Conservation (phyloP, 1,284 basidiomycete genomes). For the Pseudozyma pruni region DNA sequence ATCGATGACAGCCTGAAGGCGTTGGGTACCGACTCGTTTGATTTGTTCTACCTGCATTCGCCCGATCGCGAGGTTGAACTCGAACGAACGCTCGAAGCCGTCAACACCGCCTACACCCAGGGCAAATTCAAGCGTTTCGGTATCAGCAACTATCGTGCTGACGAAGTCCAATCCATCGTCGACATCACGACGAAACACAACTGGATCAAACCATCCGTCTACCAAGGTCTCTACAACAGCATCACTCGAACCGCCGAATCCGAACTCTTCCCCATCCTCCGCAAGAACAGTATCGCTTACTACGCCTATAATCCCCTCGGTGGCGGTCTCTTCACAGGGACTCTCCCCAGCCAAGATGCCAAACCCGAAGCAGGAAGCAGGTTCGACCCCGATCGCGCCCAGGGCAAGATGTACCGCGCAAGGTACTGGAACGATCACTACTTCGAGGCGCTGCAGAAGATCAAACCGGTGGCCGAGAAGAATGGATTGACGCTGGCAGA, state of each 20-base stretch:
- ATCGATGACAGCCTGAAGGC: conserved; percentile 64
- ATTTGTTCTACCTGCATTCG: conserved; percentile 74
- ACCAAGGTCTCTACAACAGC: conserved; percentile 72
- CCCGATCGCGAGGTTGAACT: conserved; percentile 72
- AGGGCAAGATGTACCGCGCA: conserved; percentile 51
- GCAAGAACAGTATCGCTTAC: conserved; percentile 73
- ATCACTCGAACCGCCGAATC: conserved; percentile 45
- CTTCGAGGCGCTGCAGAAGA: conserved; percentile 64
- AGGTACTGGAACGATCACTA: conserved; percentile 56
- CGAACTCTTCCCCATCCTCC: conserved; percentile 49
- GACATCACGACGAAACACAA: conserved; percentile 73
- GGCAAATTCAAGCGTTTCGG: conserved; percentile 72
- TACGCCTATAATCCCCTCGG: conserved; percentile 69
- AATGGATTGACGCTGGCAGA: conserved; percentile 38
- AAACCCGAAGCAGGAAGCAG: conserved; percentile 30
- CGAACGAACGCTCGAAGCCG: conserved; percentile 71
- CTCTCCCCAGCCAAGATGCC: neutral
- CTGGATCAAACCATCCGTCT: conserved; percentile 76
- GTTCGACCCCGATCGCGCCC: conserved; percentile 46
- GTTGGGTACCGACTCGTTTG: conserved; percentile 68
- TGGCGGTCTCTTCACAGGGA: conserved; percentile 55
- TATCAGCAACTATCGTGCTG: conserved; percentile 72
- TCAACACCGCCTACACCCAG: conserved; percentile 72
- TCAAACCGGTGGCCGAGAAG: conserved; percentile 46
- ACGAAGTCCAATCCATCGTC: conserved; percentile 78